Conservation (phyloP, 495 filamentous ascomycete species). For the Podospora pseudopauciseta region DNA sequence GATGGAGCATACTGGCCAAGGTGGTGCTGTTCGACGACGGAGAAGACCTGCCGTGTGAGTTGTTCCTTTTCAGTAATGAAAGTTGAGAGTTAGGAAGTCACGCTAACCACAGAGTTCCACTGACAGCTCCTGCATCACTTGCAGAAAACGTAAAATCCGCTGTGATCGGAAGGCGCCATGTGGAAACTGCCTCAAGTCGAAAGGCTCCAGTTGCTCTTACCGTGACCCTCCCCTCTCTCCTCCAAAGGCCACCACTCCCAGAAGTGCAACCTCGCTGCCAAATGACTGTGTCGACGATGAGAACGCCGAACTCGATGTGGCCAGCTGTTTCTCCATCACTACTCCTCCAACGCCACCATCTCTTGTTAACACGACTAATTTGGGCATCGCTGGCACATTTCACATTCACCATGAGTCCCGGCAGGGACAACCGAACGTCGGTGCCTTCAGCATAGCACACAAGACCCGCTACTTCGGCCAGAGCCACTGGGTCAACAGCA, state of each 20-base stretch:
- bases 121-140: conserved; percentile 32
- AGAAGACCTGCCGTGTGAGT: conserved; percentile 20
- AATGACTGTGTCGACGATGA: neutral
- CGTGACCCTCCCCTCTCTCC: conserved; percentile 3
- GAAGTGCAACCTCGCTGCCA: neutral
- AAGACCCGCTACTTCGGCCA: conserved; percentile 55
- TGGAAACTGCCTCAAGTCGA: conserved; percentile 48
- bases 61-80: neutral
- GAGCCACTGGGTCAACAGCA: conserved; percentile 53
- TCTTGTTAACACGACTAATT: conserved; percentile 16
- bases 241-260: conserved; percentile 2
- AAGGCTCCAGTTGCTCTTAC: conserved; percentile 43
- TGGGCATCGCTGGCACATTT: conserved; percentile 8
- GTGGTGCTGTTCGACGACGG: conserved; percentile 10
- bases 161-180: conserved; percentile 38
- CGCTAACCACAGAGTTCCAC: neutral
- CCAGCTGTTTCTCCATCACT: neutral
- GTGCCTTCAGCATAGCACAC: conserved; percentile 42
- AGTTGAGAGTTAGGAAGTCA: neutral
- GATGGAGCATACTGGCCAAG: neutral
- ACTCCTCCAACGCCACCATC: conserved; percentile 21
- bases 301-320: neutral
- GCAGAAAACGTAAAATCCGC: conserved; percentile 35
- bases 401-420: conserved; percentile 23
- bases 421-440: conserved; percentile 25